These are phyloP conservation scores for Globisporangium rhizosaccharum DNA, from an alignment of 352 stramenopile species.

Conservation along the genomic window DNA sequence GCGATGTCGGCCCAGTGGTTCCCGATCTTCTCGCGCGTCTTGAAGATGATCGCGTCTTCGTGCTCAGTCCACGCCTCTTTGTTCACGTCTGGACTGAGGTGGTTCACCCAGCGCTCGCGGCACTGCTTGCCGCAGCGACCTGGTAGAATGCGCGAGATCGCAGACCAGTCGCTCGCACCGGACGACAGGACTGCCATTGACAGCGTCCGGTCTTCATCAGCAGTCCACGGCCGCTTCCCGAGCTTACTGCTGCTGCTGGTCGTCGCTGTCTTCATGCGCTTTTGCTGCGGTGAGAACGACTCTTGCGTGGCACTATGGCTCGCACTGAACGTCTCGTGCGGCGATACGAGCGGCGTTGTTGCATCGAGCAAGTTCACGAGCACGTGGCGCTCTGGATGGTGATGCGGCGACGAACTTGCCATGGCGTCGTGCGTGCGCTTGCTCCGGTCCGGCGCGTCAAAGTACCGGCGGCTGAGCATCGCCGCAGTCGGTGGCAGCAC, in stretches of 20 bases:
- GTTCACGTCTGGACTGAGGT: conserved; percentile 92
- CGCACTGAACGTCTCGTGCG: conserved; percentile 17
- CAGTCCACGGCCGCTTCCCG: conserved; percentile 61
- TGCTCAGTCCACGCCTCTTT: conserved; percentile 92
- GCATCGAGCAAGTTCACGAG: conserved; percentile 25
- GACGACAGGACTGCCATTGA: conserved; percentile 45
- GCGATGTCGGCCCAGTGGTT: conserved; percentile 98
- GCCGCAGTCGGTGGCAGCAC: not conserved
- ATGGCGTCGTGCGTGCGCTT: conserved; percentile 11
- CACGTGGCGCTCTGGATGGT: conserved; percentile 19
- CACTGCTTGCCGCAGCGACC: conserved; percentile 96
- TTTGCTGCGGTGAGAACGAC: conserved; percentile 51
- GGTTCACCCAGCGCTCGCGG: conserved; percentile 96
- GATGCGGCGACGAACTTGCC: not conserved
- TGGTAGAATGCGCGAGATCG: conserved; percentile 90
- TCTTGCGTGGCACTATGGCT: conserved; percentile 15
- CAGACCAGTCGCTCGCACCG: conserved; percentile 85
- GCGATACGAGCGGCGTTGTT: conserved; percentile 20
- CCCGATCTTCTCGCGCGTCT: conserved; percentile 74
- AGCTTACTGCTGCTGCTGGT: conserved; percentile 31
- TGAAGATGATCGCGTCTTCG: conserved; percentile 89
- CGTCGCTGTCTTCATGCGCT: conserved; percentile 34
- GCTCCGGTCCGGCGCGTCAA: conserved; percentile 9
- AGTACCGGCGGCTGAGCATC: conserved; percentile 18
- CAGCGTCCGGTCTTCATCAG: conserved; percentile 55